These are phyloP conservation scores for Angomonas desouzai DNA, from an alignment of 208 protist species.

Conservation along the genomic window DNA sequence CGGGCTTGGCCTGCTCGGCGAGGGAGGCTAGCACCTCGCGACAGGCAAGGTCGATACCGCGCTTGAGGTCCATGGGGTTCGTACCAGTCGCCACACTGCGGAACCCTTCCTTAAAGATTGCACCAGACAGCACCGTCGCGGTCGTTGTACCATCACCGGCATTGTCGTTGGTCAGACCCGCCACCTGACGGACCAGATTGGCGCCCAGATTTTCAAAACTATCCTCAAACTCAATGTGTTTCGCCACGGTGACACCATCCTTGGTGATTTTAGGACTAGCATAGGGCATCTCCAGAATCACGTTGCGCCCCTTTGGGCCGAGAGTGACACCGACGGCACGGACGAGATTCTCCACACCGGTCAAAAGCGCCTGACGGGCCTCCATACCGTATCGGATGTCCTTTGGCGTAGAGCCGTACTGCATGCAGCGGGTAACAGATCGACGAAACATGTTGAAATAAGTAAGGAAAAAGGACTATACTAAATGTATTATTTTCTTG, in stretches of 20 bases:
- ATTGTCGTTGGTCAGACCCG: conserved; percentile 97
- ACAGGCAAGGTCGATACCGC: conserved; percentile 98
- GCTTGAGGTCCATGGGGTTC: conserved; percentile 99
- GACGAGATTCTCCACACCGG: conserved; percentile 96
- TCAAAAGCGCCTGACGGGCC: conserved; percentile 90
- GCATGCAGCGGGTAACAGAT: conserved; percentile 26
- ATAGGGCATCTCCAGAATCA: conserved; percentile 98
- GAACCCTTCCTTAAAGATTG: conserved; percentile 98
- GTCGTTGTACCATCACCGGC: conserved; percentile 99
- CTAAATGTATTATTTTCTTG: not conserved
- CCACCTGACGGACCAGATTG: conserved; percentile 94
- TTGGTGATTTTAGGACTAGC: conserved; percentile 99
- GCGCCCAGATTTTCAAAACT: conserved; percentile 98
- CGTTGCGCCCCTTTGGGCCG: conserved; percentile 98
- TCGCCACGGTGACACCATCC: conserved; percentile 99
- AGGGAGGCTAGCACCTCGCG: conserved; percentile 91
- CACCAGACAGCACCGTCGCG: conserved; percentile 97
- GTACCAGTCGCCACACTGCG: conserved; percentile 98
- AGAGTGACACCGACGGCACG: conserved; percentile 97
- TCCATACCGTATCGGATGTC: conserved; percentile 96
- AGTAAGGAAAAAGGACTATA: conserved; percentile 1
- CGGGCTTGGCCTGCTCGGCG: conserved; percentile 90
- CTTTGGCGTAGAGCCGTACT: conserved; percentile 92
- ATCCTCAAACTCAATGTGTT: conserved; percentile 98
- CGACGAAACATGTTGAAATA: conserved; percentile 35